Conservation (phyloP, 139 green algal species). For the Pedinophyceae sp. region DNA sequence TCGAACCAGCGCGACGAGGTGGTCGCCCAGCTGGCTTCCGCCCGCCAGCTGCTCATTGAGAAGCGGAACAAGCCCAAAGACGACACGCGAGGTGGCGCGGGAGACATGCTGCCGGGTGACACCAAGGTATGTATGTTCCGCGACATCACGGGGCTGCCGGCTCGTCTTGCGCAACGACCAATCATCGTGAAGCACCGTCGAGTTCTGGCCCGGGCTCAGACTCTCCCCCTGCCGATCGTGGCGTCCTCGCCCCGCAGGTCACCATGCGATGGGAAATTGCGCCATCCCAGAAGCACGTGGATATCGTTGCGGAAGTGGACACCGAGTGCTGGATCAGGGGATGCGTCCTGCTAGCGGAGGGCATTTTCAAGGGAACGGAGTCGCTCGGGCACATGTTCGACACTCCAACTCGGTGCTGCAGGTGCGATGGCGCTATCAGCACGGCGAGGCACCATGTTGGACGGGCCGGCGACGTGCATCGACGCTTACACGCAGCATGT, state of each 20-base stretch:
- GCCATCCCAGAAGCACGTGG: neutral
- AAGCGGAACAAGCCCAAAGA: neutral
- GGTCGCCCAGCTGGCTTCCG: slow-evolving; percentile 3
- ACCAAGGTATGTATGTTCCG: slow-evolving; percentile 1
- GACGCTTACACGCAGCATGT: too few species aligned
- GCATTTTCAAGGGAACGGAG: neutral
- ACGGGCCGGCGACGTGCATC: neutral
- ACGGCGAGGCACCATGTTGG: neutral
- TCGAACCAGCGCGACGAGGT: neutral
- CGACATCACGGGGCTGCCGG: slow-evolving; percentile 1
- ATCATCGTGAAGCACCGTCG: too few species aligned
- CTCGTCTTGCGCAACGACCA: too few species aligned
- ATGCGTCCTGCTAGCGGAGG: slow-evolving; percentile 1
- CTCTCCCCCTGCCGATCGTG: too few species aligned
- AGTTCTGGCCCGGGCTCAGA: too few species aligned
- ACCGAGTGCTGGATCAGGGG: slow-evolving; percentile 1
- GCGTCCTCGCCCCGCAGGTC: too few species aligned
- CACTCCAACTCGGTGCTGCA: neutral
- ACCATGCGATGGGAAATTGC: neutral
- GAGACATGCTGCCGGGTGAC: neutral
- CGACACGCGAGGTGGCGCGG: neutral
- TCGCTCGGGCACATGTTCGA: too few species aligned
- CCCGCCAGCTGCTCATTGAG: neutral
- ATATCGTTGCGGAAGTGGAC: neutral
- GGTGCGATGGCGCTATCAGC: neutral